Percentiles rank a stretch among this genome's conserved stretches.
phyloP scores from a whole-genome alignment of 345 rosid genomes.

The Syzygium oleosum region DNA sequence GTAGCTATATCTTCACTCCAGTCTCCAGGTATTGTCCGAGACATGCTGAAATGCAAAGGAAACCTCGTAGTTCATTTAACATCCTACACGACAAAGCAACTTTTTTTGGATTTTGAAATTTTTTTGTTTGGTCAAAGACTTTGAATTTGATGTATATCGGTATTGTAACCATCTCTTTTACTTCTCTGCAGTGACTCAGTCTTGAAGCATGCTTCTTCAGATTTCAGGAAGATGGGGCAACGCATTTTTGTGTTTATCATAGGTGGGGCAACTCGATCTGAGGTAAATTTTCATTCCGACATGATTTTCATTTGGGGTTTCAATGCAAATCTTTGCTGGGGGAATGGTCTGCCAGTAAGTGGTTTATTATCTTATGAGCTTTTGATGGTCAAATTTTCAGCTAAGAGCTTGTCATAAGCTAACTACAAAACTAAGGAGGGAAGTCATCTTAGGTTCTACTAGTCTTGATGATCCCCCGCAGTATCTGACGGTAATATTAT shows the following conservation, averaged over 20 bases:
- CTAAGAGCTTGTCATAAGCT: slow-evolving; percentile 87
- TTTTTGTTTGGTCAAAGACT: background rate
- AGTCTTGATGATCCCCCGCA: slow-evolving; percentile 77
- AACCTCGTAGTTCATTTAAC: background rate
- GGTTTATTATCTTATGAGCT: background rate
- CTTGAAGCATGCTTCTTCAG: slow-evolving; percentile 37
- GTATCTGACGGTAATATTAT: slow-evolving; percentile 49
- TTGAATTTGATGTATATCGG: background rate
- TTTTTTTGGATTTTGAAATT: background rate
- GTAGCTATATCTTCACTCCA: background rate
- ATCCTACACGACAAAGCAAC: background rate
- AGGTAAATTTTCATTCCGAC: slow-evolving; percentile 35
- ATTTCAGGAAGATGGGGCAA: slow-evolving; percentile 72
- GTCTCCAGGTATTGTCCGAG: background rate
- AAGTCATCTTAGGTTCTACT: slow-evolving; percentile 74
- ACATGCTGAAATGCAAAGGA: background rate
- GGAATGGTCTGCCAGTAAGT: background rate
- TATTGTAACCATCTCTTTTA: background rate
- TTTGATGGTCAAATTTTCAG: slow-evolving; percentile 21
- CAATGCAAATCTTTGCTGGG: background rate
- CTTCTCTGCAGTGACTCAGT: slow-evolving; percentile 47
- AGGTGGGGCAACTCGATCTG: slow-evolving; percentile 96
- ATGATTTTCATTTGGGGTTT: background rate
- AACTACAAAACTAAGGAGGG: slow-evolving; percentile 75
- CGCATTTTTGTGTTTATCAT: slow-evolving; percentile 80